These are phyloP conservation scores for Cryptomeria japonica DNA, from an alignment of 75 land plant species.

Conservation along the genomic window DNA sequence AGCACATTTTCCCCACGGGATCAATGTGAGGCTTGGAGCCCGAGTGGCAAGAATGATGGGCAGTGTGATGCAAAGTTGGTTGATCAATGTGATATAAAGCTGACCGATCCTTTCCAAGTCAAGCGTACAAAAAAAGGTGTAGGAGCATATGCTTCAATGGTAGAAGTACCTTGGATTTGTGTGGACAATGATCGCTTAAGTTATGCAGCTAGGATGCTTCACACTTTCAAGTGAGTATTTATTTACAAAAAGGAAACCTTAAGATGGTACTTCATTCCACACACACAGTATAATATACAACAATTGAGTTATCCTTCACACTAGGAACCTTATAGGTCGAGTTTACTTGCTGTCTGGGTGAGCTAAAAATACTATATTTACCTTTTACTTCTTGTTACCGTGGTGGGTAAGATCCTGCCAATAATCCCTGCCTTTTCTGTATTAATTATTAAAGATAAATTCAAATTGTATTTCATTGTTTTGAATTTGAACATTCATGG, in stretches of 20 bases:
- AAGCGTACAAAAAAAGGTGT: conserved; percentile 34
- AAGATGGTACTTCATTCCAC: neutral
- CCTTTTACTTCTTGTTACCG: neutral
- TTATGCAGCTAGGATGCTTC: conserved; percentile 58
- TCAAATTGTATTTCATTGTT: neutral
- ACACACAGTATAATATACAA: neutral
- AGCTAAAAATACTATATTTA: neutral
- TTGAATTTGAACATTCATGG: neutral
- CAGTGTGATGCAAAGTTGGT: conserved; percentile 29
- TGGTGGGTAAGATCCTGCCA: neutral
- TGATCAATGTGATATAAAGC: conserved; percentile 33
- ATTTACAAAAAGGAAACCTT: neutral
- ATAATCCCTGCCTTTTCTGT: neutral
- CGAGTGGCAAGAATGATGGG: conserved; percentile 29
- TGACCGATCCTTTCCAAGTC: conserved; percentile 47
- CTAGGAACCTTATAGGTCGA: neutral
- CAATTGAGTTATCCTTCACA: neutral
- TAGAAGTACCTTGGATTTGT: conserved; percentile 72
- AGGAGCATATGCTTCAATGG: conserved; percentile 73
- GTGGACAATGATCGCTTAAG: conserved; percentile 62
- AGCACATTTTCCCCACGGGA: conserved; percentile 50
- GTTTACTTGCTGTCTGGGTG: neutral
- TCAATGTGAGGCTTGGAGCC: conserved; percentile 61
- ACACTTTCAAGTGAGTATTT: conserved; percentile 54
- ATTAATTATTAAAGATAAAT: neutral